phyloP scores from a whole-genome alignment of 371 early-diverging fungal genomes.

The Circinella minor region DNA sequence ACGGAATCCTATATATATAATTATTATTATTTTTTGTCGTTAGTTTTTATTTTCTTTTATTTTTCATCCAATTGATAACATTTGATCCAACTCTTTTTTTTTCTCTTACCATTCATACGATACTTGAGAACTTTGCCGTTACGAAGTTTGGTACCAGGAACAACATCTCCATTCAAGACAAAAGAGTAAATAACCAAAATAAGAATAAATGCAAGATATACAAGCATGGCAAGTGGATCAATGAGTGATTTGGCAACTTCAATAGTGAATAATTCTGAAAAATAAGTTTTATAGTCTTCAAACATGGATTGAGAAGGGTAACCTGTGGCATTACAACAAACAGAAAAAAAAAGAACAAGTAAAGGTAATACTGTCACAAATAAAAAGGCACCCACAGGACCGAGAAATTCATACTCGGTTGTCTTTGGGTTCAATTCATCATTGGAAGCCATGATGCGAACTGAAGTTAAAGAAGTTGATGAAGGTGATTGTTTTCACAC shows the following conservation, averaged over 20 bases:
- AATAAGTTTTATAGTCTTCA: slow-evolving; percentile 26
- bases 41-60: not conserved
- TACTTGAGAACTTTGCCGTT: slow-evolving; percentile 71
- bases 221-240: slow-evolving; percentile 58
- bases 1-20: slow-evolving; percentile 35
- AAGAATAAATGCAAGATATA: slow-evolving; percentile 70
- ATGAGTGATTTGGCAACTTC: slow-evolving; percentile 33
- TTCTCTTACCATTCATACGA: slow-evolving; percentile 71
- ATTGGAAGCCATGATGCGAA: not conserved
- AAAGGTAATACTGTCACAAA: slow-evolving; percentile 68
- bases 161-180: slow-evolving; percentile 68
- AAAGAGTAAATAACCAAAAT: slow-evolving; percentile 71
- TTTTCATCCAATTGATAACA: not conserved
- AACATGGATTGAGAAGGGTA: slow-evolving; percentile 43
- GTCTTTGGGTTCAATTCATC: slow-evolving; percentile 59
- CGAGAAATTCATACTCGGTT: slow-evolving; percentile 79
- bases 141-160: slow-evolving; percentile 74
- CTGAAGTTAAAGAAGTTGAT: not conserved
- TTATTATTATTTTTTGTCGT: too few species aligned
- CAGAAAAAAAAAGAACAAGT: slow-evolving; percentile 55
- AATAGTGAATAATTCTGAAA: slow-evolving; percentile 18
- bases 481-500: not conserved
- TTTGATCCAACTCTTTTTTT: not conserved
- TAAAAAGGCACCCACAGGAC: slow-evolving; percentile 75
- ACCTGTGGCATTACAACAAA: slow-evolving; percentile 44